Conservation (phyloP, 371 early-diverging fungal genomes). For the Quaeritorhiza haematococci region DNA sequence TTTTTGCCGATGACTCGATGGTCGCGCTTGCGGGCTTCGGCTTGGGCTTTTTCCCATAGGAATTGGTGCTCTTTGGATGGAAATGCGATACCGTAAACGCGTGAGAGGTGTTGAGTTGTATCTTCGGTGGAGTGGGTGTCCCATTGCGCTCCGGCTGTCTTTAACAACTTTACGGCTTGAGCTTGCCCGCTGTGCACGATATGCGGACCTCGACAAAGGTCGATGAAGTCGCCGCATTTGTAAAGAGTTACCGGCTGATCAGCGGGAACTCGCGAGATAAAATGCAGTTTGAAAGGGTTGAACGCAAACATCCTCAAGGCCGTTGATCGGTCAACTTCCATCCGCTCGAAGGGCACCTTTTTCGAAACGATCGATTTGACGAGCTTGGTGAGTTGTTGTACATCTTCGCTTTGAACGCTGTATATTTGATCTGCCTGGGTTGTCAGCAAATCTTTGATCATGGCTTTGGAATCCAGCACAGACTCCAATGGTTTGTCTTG, state of each 20-base stretch:
- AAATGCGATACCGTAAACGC: conserved; percentile 46
- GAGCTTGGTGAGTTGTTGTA: conserved; percentile 8
- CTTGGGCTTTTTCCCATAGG: conserved; percentile 30
- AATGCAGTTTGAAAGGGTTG: conserved; percentile 44
- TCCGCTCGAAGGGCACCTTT: conserved; percentile 38
- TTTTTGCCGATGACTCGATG: conserved; percentile 56
- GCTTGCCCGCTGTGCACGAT: conserved; percentile 39
- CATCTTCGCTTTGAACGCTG: conserved; percentile 18
- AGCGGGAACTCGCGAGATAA: conserved; percentile 25
- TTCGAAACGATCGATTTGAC: conserved; percentile 35
- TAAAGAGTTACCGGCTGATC: conserved; percentile 38
- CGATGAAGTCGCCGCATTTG: conserved; percentile 50
- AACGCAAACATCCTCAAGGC: conserved; percentile 45
- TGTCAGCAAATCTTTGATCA: conserved; percentile 21
- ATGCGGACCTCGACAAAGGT: conserved; percentile 66
- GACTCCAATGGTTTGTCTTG: neutral
- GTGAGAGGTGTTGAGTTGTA: conserved; percentile 23
- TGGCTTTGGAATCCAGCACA: neutral
- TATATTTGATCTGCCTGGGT: conserved; percentile 13
- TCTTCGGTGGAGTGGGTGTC: conserved; percentile 5
- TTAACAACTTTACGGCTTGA: conserved; percentile 17
- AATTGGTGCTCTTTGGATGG: conserved; percentile 26
- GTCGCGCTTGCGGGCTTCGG: conserved; percentile 39
- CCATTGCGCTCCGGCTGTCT: conserved; percentile 29
- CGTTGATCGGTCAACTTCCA: conserved; percentile 32